These are phyloP conservation scores for Echria macrotheca DNA, from an alignment of 495 filamentous ascomycete genomes.

Conservation along the genomic window DNA sequence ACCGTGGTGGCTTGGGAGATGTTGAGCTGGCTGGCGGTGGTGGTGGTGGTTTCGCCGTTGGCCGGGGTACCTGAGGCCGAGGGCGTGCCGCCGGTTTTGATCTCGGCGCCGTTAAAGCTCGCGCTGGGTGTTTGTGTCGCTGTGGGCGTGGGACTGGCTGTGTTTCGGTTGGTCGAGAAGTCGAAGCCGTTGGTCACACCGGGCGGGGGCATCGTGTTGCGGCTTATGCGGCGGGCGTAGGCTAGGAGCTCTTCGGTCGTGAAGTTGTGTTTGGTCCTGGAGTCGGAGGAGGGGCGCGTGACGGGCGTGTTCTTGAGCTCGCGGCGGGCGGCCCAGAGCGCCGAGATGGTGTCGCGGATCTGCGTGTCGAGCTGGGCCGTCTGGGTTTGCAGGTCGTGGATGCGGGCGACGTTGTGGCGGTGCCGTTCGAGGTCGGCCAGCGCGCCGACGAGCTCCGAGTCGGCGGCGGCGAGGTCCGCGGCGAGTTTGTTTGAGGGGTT, in stretches of 20 bases:
- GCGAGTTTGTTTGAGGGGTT: conserved; percentile 62
- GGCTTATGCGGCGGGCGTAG: conserved; percentile 68
- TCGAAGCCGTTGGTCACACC: conserved; percentile 42
- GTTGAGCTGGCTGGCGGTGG: conserved; percentile 9
- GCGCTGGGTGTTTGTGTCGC: conserved; percentile 15
- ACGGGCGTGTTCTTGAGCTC: conserved; percentile 57
- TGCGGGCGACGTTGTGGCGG: conserved; percentile 60
- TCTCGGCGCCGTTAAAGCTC: conserved; percentile 17
- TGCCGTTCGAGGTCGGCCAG: conserved; percentile 61
- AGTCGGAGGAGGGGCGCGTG: conserved; percentile 41
- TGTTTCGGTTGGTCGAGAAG: too few relatives aligned
- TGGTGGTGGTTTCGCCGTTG: neutral
- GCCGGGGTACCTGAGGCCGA: conserved; percentile 8
- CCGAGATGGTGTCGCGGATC: conserved; percentile 53
- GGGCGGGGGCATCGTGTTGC: conserved; percentile 64
- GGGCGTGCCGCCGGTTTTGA: conserved; percentile 5
- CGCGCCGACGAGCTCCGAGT: conserved; percentile 54
- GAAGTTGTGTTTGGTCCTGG: conserved; percentile 42
- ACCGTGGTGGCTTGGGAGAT: too few relatives aligned
- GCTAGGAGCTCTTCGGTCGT: conserved; percentile 61
- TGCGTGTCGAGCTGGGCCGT: conserved; percentile 55
- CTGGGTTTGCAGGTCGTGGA: conserved; percentile 55
- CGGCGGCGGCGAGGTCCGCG: conserved; percentile 59
- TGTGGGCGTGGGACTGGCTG: conserved; percentile 8
- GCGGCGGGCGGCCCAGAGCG: conserved; percentile 60